Conservation (phyloP, 768 basidiomycete genomes). For the Russula vinacea region DNA sequence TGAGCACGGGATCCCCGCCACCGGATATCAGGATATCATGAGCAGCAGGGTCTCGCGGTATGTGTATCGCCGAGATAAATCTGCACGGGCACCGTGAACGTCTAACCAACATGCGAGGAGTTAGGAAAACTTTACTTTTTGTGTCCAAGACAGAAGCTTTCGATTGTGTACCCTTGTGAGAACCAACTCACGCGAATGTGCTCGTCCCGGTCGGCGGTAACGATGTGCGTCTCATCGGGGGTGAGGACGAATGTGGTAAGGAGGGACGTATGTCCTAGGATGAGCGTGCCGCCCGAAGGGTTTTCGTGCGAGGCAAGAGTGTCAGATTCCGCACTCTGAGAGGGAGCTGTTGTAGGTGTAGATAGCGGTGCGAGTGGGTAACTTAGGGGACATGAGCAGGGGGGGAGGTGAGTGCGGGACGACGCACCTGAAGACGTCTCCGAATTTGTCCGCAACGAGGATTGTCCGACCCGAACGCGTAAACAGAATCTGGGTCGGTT, state of each 20-base stretch:
- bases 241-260: constrained; percentile 72
- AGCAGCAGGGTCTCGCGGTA: constrained; percentile 48
- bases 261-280: constrained; percentile 87
- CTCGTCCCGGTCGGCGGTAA: constrained; percentile 93
- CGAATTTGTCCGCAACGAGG: constrained; percentile 89
- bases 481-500: constrained; percentile 67
- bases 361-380: constrained; percentile 32
- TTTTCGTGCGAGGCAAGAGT: constrained; percentile 61
- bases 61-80: constrained; percentile 79
- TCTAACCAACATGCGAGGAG: background rate
- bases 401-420: constrained; percentile 17
- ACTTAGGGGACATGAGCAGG: background rate
- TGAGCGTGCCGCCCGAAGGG: constrained; percentile 61
- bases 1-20: constrained; percentile 77
- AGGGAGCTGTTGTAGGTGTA: constrained; percentile 9
- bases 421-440: constrained; percentile 79
- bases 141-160: constrained; percentile 84
- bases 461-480: constrained; percentile 61
- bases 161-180: constrained; percentile 81
- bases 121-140: constrained; percentile 49
- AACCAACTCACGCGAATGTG: constrained; percentile 91
- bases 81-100: constrained; percentile 39
- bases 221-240: constrained; percentile 64
- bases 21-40: constrained; percentile 63
- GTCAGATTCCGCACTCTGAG: constrained; percentile 21